phyloP scores from a whole-genome alignment of 768 basidiomycete species.

The Boletus subcaerulescens region DNA sequence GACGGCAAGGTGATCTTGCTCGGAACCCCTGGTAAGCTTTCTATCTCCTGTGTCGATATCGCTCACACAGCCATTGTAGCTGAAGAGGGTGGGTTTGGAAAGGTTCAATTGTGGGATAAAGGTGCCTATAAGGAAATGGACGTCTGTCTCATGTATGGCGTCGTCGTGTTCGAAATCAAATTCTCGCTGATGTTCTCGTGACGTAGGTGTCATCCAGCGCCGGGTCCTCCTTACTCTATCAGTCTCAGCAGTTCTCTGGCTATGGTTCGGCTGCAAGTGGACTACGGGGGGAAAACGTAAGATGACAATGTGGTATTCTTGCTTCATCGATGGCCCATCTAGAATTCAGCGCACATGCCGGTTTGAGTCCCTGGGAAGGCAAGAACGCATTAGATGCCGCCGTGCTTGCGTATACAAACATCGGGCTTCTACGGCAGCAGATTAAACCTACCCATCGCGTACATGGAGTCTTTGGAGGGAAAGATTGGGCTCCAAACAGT shows the following conservation, averaged over 20 bases:
- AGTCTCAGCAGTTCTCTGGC: slow-evolving; percentile 67
- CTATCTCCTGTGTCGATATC: neutral
- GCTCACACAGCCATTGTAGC: slow-evolving; percentile 38
- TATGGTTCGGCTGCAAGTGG: slow-evolving; percentile 53
- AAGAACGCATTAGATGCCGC: slow-evolving; percentile 83
- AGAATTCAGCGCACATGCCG: slow-evolving; percentile 66
- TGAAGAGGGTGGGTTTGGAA: slow-evolving; percentile 78
- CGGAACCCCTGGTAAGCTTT: slow-evolving; percentile 66
- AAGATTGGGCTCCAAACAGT: slow-evolving; percentile 76
- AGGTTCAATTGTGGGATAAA: slow-evolving; percentile 61
- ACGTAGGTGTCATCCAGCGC: slow-evolving; percentile 76
- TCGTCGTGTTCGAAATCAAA: neutral
- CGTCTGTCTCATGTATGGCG: slow-evolving; percentile 65
- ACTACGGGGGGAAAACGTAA: slow-evolving; percentile 74
- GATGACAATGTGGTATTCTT: slow-evolving; percentile 8
- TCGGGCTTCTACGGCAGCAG: slow-evolving; percentile 80
- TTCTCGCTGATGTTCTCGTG: neutral
- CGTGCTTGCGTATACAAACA: slow-evolving; percentile 78
- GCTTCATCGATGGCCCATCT: neutral
- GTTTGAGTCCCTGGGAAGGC: slow-evolving; percentile 82
- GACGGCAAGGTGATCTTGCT: slow-evolving; percentile 67
- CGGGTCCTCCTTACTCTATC: slow-evolving; percentile 67
- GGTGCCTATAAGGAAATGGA: slow-evolving; percentile 78
- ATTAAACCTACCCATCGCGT: slow-evolving; percentile 72
- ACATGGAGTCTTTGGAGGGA: slow-evolving; percentile 76